phyloP scores from a whole-genome alignment of 2,329 filamentous ascomycete genomes.

The Thermothelomyces thermophilus region DNA sequence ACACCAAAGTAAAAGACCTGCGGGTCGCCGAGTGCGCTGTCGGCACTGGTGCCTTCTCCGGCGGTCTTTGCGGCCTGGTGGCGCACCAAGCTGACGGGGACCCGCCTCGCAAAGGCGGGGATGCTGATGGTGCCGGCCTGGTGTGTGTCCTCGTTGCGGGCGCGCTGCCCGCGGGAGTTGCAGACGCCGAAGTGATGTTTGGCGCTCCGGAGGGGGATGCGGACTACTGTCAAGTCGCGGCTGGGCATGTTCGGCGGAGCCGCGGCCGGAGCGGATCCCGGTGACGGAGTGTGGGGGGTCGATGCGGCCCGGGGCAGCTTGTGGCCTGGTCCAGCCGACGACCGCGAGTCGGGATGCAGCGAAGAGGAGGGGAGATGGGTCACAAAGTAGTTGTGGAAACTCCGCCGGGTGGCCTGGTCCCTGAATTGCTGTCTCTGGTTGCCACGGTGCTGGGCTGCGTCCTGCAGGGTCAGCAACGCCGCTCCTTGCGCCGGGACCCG shows the following conservation, averaged over 20 bases:
- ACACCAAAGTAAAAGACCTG: conserved; percentile 97
- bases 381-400: conserved; percentile 95
- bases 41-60: conserved; percentile 61
- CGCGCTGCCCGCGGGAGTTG: conserved; percentile 71
- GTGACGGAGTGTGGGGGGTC: conserved; percentile 61
- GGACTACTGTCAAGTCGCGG: conserved; percentile 84
- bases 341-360: conserved; percentile 75
- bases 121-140: conserved; percentile 92
- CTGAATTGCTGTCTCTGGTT: conserved; percentile 4
- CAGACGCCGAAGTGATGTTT: conserved; percentile 92
- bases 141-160: conserved; percentile 89
- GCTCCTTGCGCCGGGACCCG: conserved; percentile 7
- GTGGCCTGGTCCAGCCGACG: conserved; percentile 61
- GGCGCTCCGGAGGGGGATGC: conserved; percentile 85
- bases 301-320: conserved; percentile 82
- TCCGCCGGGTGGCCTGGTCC: conserved; percentile 33
- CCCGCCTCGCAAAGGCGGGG: conserved; percentile 82
- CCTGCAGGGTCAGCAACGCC: background rate
- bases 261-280: conserved; percentile 49
- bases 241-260: conserved; percentile 53
- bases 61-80: conserved; percentile 40
- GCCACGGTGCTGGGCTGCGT: background rate
- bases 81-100: conserved; percentile 56
- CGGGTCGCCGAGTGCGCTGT: conserved; percentile 77
- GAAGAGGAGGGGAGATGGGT: conserved; percentile 92